Conservation (phyloP, 139 green algal species). For the Chlorella sp. region DNA sequence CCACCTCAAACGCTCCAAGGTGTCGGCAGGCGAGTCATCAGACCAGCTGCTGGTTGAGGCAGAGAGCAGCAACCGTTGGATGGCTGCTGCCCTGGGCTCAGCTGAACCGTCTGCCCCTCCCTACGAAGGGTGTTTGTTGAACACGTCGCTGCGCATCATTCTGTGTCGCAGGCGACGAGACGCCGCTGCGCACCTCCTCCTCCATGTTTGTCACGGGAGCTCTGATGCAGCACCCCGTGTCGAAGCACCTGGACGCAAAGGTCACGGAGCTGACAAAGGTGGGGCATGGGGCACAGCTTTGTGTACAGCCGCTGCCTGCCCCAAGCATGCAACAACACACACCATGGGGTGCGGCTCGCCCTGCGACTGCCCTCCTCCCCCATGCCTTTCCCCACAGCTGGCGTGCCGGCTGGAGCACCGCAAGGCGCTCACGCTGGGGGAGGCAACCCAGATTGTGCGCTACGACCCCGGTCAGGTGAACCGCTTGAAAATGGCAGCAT, state of each 20-base stretch:
- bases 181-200: constrained; percentile 61
- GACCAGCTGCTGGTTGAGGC: not conserved
- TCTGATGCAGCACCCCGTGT: constrained; percentile 28
- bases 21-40: constrained; percentile 8
- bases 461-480: constrained; percentile 26
- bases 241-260: constrained; percentile 49
- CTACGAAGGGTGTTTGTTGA: not conserved
- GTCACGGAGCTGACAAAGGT: constrained; percentile 44
- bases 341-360: no score
- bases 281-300: no score
- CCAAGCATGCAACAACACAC: no score
- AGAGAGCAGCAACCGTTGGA: no score
- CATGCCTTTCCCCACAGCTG: no score
- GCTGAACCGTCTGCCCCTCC: not conserved
- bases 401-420: constrained; percentile 39
- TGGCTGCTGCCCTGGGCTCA: no score
- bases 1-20: constrained; percentile 18
- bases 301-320: no score
- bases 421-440: constrained; percentile 40
- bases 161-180: constrained; percentile 60
- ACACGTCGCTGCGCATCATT: not conserved
- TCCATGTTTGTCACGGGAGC: constrained; percentile 69
- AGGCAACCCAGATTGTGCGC: constrained; percentile 40
- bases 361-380: no score
- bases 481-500: not conserved